Percentiles rank a stretch among this genome's conserved stretches.
phyloP scores from a whole-genome alignment of 768 basidiomycete species.

The Tylopilus rubrobrunneus region DNA sequence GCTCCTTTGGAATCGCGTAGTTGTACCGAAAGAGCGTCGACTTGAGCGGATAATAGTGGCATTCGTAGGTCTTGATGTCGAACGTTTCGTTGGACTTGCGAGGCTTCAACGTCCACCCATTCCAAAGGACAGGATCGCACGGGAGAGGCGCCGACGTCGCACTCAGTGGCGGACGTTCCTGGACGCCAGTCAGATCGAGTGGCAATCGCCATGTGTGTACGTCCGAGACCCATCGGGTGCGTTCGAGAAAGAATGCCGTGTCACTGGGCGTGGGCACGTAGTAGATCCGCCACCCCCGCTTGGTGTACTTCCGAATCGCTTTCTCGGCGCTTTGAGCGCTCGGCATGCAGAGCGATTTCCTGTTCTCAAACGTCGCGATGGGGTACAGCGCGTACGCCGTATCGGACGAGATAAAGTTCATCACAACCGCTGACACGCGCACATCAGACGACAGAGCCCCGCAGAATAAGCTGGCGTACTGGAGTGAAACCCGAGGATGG shows the following conservation, averaged over 20 bases:
- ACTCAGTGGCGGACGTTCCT: neutral
- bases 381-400: slow-evolving; percentile 43
- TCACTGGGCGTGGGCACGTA: slow-evolving; percentile 5
- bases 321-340: neutral
- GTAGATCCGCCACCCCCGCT: slow-evolving; percentile 32
- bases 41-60: slow-evolving; percentile 3
- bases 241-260: slow-evolving; percentile 12
- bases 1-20: slow-evolving; percentile 16
- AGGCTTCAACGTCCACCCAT: slow-evolving; percentile 16
- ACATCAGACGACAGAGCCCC: neutral
- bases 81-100: rapidly evolving
- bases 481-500: slow-evolving; percentile 44
- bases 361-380: slow-evolving; percentile 35
- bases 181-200: neutral
- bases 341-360: slow-evolving; percentile 22
- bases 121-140: slow-evolving; percentile 2
- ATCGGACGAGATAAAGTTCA: slow-evolving; percentile 40
- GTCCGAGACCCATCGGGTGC: slow-evolving; percentile 32
- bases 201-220: slow-evolving; percentile 4
- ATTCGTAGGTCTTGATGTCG: neutral
- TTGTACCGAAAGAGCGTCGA: slow-evolving; percentile 27
- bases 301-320: slow-evolving; percentile 32
- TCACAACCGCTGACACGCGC: slow-evolving; percentile 7
- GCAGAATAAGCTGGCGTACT: slow-evolving; percentile 22
- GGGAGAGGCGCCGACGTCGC: neutral